Evolutionary conservation across 148 eudicot species (phyloP).

Genomic region (Amaranthus hypochondriacus): DNA sequence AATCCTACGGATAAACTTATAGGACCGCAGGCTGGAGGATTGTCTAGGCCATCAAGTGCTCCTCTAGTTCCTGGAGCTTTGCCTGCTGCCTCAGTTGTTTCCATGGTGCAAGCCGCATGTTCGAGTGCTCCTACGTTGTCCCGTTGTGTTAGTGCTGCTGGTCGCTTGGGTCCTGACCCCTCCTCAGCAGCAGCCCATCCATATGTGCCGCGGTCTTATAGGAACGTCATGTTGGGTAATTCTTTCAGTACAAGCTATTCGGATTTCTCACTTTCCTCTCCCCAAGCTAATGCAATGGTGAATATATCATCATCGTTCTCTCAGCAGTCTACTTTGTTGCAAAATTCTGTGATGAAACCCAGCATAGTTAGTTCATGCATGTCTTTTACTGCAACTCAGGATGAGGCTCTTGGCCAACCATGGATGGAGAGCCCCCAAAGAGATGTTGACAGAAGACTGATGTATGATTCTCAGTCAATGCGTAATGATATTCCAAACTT

Average conservation of each 20-base stretch:
- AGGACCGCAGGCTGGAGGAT: slow-evolving; percentile 38
- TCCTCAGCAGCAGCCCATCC: slow-evolving; percentile 38
- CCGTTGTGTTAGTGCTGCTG: slow-evolving; percentile 75
- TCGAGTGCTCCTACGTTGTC: slow-evolving; percentile 34
- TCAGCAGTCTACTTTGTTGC: slow-evolving; percentile 40
- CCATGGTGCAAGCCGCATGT: slow-evolving; percentile 41
- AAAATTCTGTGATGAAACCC: slow-evolving; percentile 34
- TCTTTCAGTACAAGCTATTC: slow-evolving; percentile 37
- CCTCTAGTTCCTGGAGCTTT: slow-evolving; percentile 55
- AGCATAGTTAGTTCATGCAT: slow-evolving; percentile 34
- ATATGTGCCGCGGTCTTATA: slow-evolving; percentile 62
- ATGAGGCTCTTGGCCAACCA: slow-evolving; percentile 37
- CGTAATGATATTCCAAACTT: slow-evolving; percentile 33
- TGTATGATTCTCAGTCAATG: slow-evolving; percentile 36
- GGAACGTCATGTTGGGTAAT: slow-evolving; percentile 68
- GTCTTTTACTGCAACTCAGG: slow-evolving; percentile 43
- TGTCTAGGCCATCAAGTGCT: slow-evolving; percentile 86
- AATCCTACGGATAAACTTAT: slow-evolving; percentile 45
- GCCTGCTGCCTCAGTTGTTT: slow-evolving; percentile 39
- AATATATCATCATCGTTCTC: slow-evolving; percentile 41
- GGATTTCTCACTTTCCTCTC: slow-evolving; percentile 44
- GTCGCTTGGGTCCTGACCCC: slow-evolving; percentile 69
- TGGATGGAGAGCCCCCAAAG: slow-evolving; percentile 53
- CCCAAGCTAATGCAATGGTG: slow-evolving; percentile 31
- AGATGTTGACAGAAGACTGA: slow-evolving; percentile 39